Conservation (phyloP, 2,329 filamentous ascomycete species). For the Alternaria brassicae region DNA sequence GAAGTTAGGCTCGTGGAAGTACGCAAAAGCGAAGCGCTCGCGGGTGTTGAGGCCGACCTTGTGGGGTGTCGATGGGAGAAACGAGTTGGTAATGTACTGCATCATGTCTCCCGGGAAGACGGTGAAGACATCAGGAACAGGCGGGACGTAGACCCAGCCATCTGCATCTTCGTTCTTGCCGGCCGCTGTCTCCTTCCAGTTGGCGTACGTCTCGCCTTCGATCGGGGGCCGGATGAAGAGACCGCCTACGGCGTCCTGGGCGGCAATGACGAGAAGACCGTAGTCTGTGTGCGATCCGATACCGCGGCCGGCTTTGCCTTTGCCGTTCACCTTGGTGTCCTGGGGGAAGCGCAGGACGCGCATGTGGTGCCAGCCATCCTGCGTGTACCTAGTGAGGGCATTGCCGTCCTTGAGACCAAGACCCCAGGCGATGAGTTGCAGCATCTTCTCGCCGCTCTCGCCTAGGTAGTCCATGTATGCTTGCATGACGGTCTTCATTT, state of each 20-base stretch:
- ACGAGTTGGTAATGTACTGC: conserved; percentile 19
- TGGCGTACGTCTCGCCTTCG: conserved; percentile 52
- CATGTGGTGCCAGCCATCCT: conserved; percentile 62
- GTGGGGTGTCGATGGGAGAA: conserved; percentile 14
- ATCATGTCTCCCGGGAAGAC: conserved; percentile 53
- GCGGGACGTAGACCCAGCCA: conserved; percentile 59
- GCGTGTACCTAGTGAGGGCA: conserved; percentile 53
- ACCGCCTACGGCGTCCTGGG: conserved; percentile 60
- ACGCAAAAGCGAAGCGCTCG: conserved; percentile 16
- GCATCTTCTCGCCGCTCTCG: conserved; percentile 54
- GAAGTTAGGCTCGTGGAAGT: conserved; percentile 18
- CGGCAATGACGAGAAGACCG: conserved; percentile 60
- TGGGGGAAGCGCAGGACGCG: conserved; percentile 55
- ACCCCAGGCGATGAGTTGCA: conserved; percentile 57
- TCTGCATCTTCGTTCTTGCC: conserved; percentile 56
- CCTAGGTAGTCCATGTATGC: conserved; percentile 55
- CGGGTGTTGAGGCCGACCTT: conserved; percentile 18
- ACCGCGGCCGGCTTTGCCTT: conserved; percentile 58
- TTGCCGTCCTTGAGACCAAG: conserved; percentile 51
- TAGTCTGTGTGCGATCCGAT: conserved; percentile 63
- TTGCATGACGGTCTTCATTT: conserved; percentile 53
- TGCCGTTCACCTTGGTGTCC: conserved; percentile 54
- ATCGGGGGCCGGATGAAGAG: conserved; percentile 58
- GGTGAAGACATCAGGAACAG: conserved; percentile 55
- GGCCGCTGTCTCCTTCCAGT: conserved; percentile 57